Evolutionary conservation across 495 filamentous ascomycete genomes (phyloP), one percentile per base, ranked within the genome.

Genomic region (Penicillium daleae): DNA sequence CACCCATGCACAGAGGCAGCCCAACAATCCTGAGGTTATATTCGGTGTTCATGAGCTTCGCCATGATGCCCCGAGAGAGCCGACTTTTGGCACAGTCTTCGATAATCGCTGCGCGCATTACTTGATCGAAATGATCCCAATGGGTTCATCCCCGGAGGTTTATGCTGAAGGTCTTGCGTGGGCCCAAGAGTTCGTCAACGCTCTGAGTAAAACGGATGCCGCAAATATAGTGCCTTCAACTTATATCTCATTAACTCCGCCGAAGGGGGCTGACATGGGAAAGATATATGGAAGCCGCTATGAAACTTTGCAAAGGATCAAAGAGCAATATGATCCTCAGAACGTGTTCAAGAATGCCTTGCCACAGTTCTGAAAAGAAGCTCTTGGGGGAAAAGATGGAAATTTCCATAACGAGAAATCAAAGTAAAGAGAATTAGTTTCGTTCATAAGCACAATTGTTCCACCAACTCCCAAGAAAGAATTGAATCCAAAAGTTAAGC

Each of bases 1-100:
- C 54, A 51, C 51, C 6, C 53, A 62, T 40, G 58, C 55, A 22
- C 3, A 26, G 8, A 35, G 48, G n/a, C 60, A 61, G 42, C 63
- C 66, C 2, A 42, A 59, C 6, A 35, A 40, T 24, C 46, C 59
- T 2, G 53, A 59, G 15, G n/a, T 58, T 2, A 17, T 64, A 6
- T 62, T 66, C 29, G 60, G 57, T 3, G 51, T 64, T 13, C 63
- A 69, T 27, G 63, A 64, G 13, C 57, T 69, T 27, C 63, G 60
- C 15, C 24, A 31, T 9, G 51, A 60, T 7, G 54, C 57, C 4
- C 63, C 60, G 9, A 56, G 33, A 21, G 17, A 51, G 42, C 42
- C 57, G 6, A 15, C 10, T 4, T 5, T 10, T 6, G 13, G 40
- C 0, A 60, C 57, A 0, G 39, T 66, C 3, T 63, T 62, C 22